phyloP scores from a whole-genome alignment of 495 filamentous ascomycete species.

The Aspergillus bertholletiae region DNA sequence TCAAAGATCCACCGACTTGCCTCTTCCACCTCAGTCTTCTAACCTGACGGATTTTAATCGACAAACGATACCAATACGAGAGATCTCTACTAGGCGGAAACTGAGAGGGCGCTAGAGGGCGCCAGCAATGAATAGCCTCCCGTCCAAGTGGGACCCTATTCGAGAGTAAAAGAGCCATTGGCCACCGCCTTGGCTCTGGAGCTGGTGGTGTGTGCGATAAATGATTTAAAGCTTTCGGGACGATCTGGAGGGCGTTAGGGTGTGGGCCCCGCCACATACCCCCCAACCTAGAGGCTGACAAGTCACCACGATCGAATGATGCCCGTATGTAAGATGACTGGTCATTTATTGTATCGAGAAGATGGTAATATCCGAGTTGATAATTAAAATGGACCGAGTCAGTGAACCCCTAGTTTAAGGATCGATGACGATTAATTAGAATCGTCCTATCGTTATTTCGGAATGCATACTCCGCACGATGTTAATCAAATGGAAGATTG shows the following conservation, averaged over 20 bases:
- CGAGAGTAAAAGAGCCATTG: slow-evolving; percentile 9
- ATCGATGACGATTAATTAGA: neutral
- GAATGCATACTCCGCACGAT: neutral
- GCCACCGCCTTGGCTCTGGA: slow-evolving; percentile 2
- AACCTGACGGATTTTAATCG: neutral
- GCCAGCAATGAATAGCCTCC: slow-evolving; percentile 18
- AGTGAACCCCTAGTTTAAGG: neutral
- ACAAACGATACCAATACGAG: slow-evolving; percentile 11
- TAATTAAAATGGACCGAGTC: too few relatives aligned
- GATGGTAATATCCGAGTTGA: neutral
- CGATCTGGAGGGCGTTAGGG: slow-evolving; percentile 26
- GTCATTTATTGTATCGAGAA: slow-evolving; percentile 7
- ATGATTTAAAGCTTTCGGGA: slow-evolving; percentile 20
- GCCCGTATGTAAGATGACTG: slow-evolving; percentile 8
- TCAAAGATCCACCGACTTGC: slow-evolving; percentile 1
- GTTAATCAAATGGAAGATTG: neutral
- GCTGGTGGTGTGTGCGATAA: slow-evolving; percentile 13
- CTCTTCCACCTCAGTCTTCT: neutral
- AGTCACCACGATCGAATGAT: slow-evolving; percentile 15
- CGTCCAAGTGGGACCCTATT: slow-evolving; percentile 14
- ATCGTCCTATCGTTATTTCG: neutral
- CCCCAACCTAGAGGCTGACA: slow-evolving; percentile 10
- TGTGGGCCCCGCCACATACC: slow-evolving; percentile 12
- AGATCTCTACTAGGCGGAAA: slow-evolving; percentile 14
- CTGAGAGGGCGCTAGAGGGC: slow-evolving; percentile 11